A percentile compares a stretch with the other conserved stretches of the same genome.
Evolutionary conservation across 352 stramenopile species (phyloP).

Genomic region (Phytophthora colocasiae): DNA sequence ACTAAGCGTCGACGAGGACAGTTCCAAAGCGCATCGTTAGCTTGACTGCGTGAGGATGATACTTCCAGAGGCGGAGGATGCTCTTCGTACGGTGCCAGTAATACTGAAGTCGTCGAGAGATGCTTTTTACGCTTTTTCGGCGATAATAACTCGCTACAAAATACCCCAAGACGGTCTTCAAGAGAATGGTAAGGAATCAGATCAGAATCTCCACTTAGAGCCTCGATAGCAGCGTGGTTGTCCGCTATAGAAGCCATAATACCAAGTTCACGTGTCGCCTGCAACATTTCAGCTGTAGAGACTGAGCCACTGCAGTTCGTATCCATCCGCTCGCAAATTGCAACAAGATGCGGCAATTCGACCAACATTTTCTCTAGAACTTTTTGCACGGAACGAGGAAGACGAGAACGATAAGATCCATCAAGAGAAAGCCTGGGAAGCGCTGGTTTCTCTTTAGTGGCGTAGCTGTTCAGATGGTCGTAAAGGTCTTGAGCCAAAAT

Average conservation of each 20-base stretch:
- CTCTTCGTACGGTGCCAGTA: slow-evolving; percentile 68
- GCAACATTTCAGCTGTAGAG: slow-evolving; percentile 52
- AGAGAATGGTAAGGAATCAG: slow-evolving; percentile 59
- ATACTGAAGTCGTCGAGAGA: slow-evolving; percentile 70
- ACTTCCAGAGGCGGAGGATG: slow-evolving; percentile 22
- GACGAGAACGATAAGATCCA: slow-evolving; percentile 9
- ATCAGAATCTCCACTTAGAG: slow-evolving; percentile 34
- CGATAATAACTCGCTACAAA: slow-evolving; percentile 75
- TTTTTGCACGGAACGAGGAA: slow-evolving; percentile 72
- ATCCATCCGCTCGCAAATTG: slow-evolving; percentile 62
- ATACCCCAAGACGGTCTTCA: slow-evolving; percentile 47
- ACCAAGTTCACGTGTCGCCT: slow-evolving; percentile 65
- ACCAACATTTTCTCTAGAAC: slow-evolving; percentile 73
- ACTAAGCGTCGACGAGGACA: slow-evolving; percentile 67
- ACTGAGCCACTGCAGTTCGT: slow-evolving; percentile 48
- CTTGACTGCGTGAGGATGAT: slow-evolving; percentile 23
- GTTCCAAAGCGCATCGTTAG: slow-evolving; percentile 70
- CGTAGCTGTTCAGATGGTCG: slow-evolving; percentile 61
- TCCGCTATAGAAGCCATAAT: slow-evolving; percentile 66
- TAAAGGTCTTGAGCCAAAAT: slow-evolving; percentile 69
- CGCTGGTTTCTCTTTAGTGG: slow-evolving; percentile 14
- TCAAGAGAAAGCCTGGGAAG: slow-evolving; percentile 41
- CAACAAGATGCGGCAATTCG: slow-evolving; percentile 46
- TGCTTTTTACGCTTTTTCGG: slow-evolving; percentile 74
- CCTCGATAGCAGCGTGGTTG: slow-evolving; percentile 60